Percentiles rank a stretch among this genome's conserved stretches.
These are phyloP conservation scores for Mucor plumbeus DNA, from an alignment of 371 early-diverging fungal genomes.

Conservation along the genomic window DNA sequence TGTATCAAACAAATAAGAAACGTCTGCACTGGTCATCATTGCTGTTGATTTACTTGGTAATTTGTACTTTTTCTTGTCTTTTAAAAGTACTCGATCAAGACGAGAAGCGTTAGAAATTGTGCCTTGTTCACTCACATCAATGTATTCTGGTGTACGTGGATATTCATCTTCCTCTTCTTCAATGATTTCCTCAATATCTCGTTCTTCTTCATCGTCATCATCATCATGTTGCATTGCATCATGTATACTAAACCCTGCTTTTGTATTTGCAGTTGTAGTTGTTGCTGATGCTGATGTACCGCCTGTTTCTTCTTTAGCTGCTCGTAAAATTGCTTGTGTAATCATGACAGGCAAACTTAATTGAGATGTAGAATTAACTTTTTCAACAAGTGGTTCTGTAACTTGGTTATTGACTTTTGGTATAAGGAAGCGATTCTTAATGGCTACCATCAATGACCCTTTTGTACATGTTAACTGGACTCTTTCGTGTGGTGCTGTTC, in stretches of 20 bases:
- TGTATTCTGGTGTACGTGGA: constrained; percentile 27
- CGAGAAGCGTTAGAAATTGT: constrained; percentile 34
- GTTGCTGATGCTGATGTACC: neutral
- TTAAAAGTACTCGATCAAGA: constrained; percentile 21
- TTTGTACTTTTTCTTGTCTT: constrained; percentile 14
- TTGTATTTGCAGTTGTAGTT: neutral
- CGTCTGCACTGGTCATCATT: constrained; percentile 13
- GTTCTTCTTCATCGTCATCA: neutral
- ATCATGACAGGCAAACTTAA: constrained; percentile 40
- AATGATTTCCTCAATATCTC: neutral
- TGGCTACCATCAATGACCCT: constrained; percentile 38
- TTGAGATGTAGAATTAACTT: constrained; percentile 27
- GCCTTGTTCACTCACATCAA: constrained; percentile 34
- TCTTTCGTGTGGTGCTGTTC: constrained; percentile 39
- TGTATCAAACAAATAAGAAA: constrained; percentile 17
- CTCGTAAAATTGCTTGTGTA: constrained; percentile 32
- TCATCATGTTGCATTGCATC: neutral
- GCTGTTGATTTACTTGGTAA: constrained; percentile 3
- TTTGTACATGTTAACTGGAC: constrained; percentile 51
- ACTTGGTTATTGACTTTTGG: constrained; percentile 41
- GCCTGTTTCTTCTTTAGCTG: neutral
- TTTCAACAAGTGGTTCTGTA: constrained; percentile 46
- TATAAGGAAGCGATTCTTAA: constrained; percentile 39
- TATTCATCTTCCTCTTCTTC: constrained; percentile 12
- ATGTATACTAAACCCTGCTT: neutral